phyloP scores from a whole-genome alignment of 192 early-diverging fungal genomes.

The Linnemannia elongata region DNA sequence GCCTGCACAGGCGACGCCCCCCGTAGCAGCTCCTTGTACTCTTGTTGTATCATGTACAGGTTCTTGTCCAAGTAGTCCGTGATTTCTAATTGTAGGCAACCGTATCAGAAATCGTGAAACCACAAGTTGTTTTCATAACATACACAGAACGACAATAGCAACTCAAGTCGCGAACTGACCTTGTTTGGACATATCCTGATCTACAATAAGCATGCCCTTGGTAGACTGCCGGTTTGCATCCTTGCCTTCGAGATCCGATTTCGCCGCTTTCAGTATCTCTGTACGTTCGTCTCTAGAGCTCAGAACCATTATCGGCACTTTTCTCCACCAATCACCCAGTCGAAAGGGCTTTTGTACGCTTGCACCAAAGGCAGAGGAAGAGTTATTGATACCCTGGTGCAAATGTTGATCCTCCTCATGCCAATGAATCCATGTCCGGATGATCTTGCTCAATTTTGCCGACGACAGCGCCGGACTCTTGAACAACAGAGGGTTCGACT shows the following conservation, averaged over 20 bases:
- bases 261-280: not conserved
- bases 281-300: constrained; percentile 15
- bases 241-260: not conserved
- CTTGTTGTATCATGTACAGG: constrained; percentile 11
- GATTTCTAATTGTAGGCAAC: constrained; percentile 22
- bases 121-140: not conserved
- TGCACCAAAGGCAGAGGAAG: not conserved
- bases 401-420: constrained; percentile 38
- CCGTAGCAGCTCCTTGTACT: constrained; percentile 32
- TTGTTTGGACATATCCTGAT: constrained; percentile 45
- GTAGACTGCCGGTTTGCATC: not conserved
- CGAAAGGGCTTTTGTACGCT: not conserved
- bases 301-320: constrained; percentile 46
- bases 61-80: constrained; percentile 24
- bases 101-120: not conserved
- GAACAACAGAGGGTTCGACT: constrained; percentile 79
- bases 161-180: constrained; percentile 13
- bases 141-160: not conserved
- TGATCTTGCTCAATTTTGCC: constrained; percentile 15
- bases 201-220: constrained; percentile 35
- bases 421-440: constrained; percentile 55
- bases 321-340: constrained; percentile 40
- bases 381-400: too few relatives aligned
- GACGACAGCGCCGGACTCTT: constrained; percentile 68
- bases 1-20: not conserved